These are phyloP conservation scores for Cryptococcus wingfieldii DNA, from an alignment of 1,284 basidiomycete genomes.

Conservation along the genomic window DNA sequence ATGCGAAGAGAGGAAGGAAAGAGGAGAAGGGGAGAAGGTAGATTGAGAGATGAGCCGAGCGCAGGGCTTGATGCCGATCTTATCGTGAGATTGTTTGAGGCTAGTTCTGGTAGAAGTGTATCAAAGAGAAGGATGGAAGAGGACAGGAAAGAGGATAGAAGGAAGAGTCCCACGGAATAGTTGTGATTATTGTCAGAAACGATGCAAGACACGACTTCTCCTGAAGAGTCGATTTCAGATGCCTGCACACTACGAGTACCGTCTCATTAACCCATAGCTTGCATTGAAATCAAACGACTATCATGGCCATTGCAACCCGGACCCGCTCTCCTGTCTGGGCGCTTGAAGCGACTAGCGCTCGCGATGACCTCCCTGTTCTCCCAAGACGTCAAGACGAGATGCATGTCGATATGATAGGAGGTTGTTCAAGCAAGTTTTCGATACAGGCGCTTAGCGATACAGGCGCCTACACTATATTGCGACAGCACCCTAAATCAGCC, in stretches of 20 bases:
- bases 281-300: too few species aligned
- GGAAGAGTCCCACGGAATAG: too few species aligned
- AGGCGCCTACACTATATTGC: constrained; percentile 26
- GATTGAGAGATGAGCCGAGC: not conserved
- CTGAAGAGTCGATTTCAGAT: too few species aligned
- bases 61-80: not conserved
- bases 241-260: too few species aligned
- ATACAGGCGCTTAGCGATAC: constrained; percentile 15
- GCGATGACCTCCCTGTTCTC: constrained; percentile 25
- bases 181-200: not conserved
- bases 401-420: constrained; percentile 18
- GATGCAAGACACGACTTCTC: not conserved
- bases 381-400: constrained; percentile 18
- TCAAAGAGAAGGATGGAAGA: too few species aligned
- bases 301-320: not conserved
- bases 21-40: not conserved
- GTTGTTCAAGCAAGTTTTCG: constrained; percentile 31
- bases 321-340: not conserved
- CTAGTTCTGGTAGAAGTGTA: too few species aligned
- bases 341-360: constrained; percentile 22
- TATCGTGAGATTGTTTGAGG: too few species aligned
- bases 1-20: not conserved
- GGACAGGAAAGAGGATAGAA: too few species aligned
- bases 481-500: too few species aligned
- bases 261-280: too few species aligned